phyloP scores from a whole-genome alignment of 768 basidiomycete genomes.

The Trametes maxima region DNA sequence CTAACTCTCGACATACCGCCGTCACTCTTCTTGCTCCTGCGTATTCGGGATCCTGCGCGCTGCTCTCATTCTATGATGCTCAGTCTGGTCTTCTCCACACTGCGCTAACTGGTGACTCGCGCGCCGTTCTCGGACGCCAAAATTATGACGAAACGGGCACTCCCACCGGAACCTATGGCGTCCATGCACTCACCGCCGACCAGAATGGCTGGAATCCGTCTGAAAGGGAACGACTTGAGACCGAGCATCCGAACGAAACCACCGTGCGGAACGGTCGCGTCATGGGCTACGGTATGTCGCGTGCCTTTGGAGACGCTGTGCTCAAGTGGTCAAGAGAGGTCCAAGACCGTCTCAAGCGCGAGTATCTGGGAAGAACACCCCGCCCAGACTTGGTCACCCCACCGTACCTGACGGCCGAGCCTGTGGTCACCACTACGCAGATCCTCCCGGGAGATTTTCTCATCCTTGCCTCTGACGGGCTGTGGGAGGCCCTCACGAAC shows the following conservation, averaged over 20 bases:
- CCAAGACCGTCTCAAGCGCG: constrained; percentile 39
- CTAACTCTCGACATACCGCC: constrained; percentile 32
- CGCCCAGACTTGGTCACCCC: constrained; percentile 44
- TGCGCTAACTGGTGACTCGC: constrained; percentile 49
- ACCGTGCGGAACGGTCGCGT: constrained; percentile 39
- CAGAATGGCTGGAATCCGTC: constrained; percentile 39
- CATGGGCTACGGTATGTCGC: constrained; percentile 43
- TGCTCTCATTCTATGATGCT: constrained; percentile 48
- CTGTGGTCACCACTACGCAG: constrained; percentile 48
- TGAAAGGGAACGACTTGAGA: constrained; percentile 37
- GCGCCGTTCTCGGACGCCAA: constrained; percentile 51
- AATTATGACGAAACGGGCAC: constrained; percentile 30
- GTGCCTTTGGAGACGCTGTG: constrained; percentile 47
- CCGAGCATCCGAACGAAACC: constrained; percentile 36
- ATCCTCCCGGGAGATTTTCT: constrained; percentile 53
- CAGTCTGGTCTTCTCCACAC: constrained; percentile 42
- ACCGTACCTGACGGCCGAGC: constrained; percentile 54
- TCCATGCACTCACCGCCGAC: constrained; percentile 43
- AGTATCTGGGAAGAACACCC: constrained; percentile 39
- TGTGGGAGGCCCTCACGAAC: constrained; percentile 56
- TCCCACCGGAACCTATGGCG: constrained; percentile 36
- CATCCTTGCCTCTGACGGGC: constrained; percentile 53
- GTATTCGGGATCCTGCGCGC: constrained; percentile 45
- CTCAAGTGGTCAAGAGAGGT: constrained; percentile 46
- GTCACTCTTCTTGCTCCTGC: constrained; percentile 37